Base-by-base conservation (phyloP, 305 asterid species). In the Coffea humblotiana region DNA sequence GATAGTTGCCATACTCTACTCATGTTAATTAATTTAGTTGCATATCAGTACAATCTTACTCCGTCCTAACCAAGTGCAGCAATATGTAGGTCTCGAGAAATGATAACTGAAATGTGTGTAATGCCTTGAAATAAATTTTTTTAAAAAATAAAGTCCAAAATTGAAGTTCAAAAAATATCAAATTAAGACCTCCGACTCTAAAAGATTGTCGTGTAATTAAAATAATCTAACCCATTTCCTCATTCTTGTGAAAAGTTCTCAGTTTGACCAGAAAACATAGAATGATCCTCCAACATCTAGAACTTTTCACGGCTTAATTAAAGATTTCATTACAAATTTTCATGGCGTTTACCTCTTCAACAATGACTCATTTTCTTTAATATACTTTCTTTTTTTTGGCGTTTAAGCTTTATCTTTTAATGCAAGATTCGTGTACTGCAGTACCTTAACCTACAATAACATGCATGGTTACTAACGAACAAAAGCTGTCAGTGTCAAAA, bases 401-500 rank as follows among this genome's bases (percentile, higher is more conserved):
- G 7, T 73, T 49, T 73, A 29, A 63, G 48, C 16, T 16, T 16
- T 52, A 66, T 52, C 77, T 8, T 10, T 73, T 51, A 49, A 3
- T 40, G 47, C 37, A 73, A 25, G 66, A 51, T 27, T 16, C 77
- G 66, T 72, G 47, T 6, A 8, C 29, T 32, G 29, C 23, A 29
- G 8, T 9, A 27, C 40, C 14, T 13, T 27, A 23, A 32, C 7
- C 19, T 45, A 65, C 18, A 65, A 65, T 8, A 10, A 70, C 49
- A 16, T 18, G 29, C 49, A 29, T 18, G 29, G 49, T 49, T 6
- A 37, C 27, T 29, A 51, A 29, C 65, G 48, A 73, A 71, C 64
- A 73, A 73, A 72, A 52, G 66, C 45, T 32, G 66, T 73, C 32
- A 73, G 19, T 15, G 6, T 73, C 74, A 70, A 32, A 19, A 40